Percentiles rank a stretch among this genome's conserved stretches.
These are phyloP conservation scores for Chloropicon primus DNA, from an alignment of 139 green algal genomes.

Conservation along the genomic window DNA sequence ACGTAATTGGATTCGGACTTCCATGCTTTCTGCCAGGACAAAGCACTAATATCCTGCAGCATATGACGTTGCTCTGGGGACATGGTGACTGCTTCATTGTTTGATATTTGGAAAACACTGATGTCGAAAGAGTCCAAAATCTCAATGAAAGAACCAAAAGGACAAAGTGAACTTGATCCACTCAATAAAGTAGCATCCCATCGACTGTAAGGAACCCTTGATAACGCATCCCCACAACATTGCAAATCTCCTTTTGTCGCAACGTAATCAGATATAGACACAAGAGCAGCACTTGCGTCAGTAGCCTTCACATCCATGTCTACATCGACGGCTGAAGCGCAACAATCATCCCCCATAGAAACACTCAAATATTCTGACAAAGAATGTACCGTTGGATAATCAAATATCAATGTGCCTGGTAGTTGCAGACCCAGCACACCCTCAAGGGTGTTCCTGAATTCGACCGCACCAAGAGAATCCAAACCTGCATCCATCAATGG, in stretches of 20 bases:
- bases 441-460: slow-evolving; percentile 66
- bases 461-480: slow-evolving; percentile 63
- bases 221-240: too few relatives aligned
- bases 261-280: too few relatives aligned
- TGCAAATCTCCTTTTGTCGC: too few relatives aligned
- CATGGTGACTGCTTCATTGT: slow-evolving; percentile 1
- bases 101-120: background rate
- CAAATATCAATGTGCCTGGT: slow-evolving; percentile 55
- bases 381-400: slow-evolving; percentile 51
- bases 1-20: background rate
- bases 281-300: too few relatives aligned
- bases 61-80: slow-evolving; percentile 5
- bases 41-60: background rate
- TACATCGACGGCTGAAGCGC: too few relatives aligned
- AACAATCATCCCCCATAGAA: too few relatives aligned
- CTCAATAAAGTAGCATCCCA: background rate
- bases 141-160: background rate
- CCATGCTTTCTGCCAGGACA: background rate
- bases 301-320: too few relatives aligned
- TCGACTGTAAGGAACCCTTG: background rate
- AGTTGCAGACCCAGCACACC: slow-evolving; percentile 34
- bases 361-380: background rate
- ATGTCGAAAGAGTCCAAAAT: slow-evolving; percentile 1
- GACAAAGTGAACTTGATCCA: background rate
- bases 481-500: slow-evolving; percentile 57